A percentile compares a stretch with the other conserved stretches of the same genome.
phyloP scores from a whole-genome alignment of 2,329 filamentous ascomycete species.

The Didymella segeticola region DNA sequence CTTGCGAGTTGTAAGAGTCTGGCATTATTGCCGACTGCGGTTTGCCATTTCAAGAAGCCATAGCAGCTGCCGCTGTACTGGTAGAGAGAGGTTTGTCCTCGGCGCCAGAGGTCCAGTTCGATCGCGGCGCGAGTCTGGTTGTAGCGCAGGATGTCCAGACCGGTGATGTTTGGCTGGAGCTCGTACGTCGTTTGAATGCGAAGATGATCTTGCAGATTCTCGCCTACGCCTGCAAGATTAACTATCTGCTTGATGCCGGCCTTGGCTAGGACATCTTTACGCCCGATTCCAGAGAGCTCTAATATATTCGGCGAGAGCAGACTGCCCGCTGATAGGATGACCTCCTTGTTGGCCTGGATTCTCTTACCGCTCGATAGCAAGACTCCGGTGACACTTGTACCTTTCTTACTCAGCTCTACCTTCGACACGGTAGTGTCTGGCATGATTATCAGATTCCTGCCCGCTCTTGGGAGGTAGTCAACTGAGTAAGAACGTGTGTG shows the following conservation, averaged over 20 bases:
- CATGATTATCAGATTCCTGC: conserved; percentile 51
- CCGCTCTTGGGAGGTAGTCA: conserved; percentile 50
- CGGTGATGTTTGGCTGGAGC: conserved; percentile 22
- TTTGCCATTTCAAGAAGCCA: conserved; percentile 52
- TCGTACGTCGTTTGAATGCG: conserved; percentile 29
- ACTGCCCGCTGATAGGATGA: conserved; percentile 31
- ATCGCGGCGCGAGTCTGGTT: conserved; percentile 44
- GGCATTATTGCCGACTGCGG: conserved; percentile 39
- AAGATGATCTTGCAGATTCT: conserved; percentile 41
- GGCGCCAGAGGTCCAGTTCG: conserved; percentile 47
- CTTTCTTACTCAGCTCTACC: conserved; percentile 39
- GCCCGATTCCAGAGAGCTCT: conserved; percentile 32
- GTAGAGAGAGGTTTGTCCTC: conserved; percentile 44
- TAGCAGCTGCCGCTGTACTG: conserved; percentile 51
- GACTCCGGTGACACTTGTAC: conserved; percentile 33
- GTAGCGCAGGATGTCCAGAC: conserved; percentile 27
- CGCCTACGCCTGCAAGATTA: conserved; percentile 29
- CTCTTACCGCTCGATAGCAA: conserved; percentile 30
- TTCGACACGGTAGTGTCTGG: conserved; percentile 46
- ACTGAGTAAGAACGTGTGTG: conserved; percentile 58
- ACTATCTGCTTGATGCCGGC: conserved; percentile 23
- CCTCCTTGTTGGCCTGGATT: conserved; percentile 38
- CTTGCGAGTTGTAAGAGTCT: conserved; percentile 18
- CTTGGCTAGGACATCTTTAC: conserved; percentile 12
- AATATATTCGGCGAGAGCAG: conserved; percentile 28